phyloP scores from a whole-genome alignment of 305 asterid species.

The Caryopteris hybrid region DNA sequence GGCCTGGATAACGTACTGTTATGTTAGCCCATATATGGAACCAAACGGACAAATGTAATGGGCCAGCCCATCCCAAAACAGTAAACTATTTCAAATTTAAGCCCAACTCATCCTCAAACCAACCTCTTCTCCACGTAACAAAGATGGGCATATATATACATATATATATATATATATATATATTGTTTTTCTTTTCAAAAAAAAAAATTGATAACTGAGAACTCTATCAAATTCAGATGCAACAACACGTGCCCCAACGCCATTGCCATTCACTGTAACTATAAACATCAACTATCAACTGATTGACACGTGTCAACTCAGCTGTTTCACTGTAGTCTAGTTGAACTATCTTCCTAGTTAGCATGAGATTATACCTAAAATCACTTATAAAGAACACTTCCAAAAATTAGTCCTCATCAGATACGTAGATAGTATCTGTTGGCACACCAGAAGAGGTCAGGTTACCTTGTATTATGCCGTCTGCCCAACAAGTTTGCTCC shows the following conservation, averaged over 20 bases:
- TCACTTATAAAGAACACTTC: neutral
- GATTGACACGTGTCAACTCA: neutral
- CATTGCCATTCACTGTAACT: neutral
- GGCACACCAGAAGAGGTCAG: neutral
- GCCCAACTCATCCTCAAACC: neutral
- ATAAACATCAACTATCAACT: neutral
- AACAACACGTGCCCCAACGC: too few species aligned
- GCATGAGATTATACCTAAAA: neutral
- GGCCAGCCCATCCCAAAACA: too few species aligned
- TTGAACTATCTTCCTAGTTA: neutral
- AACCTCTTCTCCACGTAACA: neutral
- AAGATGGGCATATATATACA: neutral
- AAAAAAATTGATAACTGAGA: too few species aligned
- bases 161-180: too few species aligned
- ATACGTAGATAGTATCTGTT: conserved; percentile 22
- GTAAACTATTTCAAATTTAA: neutral
- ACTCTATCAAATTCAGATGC: too few species aligned
- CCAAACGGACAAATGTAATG: too few species aligned
- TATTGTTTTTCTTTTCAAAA: too few species aligned
- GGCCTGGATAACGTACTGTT: too few species aligned
- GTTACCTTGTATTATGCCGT: conserved; percentile 14
- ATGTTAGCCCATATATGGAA: too few species aligned
- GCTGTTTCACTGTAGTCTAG: neutral
- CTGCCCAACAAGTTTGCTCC: conserved; percentile 5
- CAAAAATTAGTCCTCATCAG: conserved; percentile 23